phyloP scores from a whole-genome alignment of 768 basidiomycete genomes.

The Collybia mongolica region DNA sequence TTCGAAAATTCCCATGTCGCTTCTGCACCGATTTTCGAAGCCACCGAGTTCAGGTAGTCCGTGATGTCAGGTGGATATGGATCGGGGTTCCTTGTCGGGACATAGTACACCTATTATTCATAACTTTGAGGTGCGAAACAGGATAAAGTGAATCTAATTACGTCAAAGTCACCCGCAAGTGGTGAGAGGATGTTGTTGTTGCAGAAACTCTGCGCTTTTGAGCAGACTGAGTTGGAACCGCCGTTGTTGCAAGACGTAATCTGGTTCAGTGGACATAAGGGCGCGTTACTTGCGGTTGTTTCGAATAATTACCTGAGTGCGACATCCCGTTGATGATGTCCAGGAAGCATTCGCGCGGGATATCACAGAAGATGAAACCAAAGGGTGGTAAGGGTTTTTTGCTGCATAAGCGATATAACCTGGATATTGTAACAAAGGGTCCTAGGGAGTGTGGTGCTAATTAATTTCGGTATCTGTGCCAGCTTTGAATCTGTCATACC shows the following conservation, averaged over 20 bases:
- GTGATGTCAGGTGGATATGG: slow-evolving; percentile 49
- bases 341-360: slow-evolving; percentile 41
- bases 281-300: not conserved
- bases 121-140: not conserved
- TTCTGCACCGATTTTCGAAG: slow-evolving; percentile 43
- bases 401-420: slow-evolving; percentile 56
- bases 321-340: slow-evolving; percentile 44
- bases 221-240: slow-evolving; percentile 49
- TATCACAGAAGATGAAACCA: slow-evolving; percentile 44
- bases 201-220: slow-evolving; percentile 56
- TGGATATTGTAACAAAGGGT: slow-evolving; percentile 53
- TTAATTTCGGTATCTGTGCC: not conserved
- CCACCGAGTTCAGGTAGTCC: slow-evolving; percentile 26
- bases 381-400: slow-evolving; percentile 54
- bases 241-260: slow-evolving; percentile 51
- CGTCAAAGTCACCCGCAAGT: slow-evolving; percentile 55
- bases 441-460: slow-evolving; percentile 19
- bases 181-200: slow-evolving; percentile 54
- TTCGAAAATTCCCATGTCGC: slow-evolving; percentile 40
- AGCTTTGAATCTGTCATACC: slow-evolving; percentile 27
- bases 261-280: slow-evolving; percentile 22
- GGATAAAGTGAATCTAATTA: slow-evolving; percentile 16
- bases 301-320: slow-evolving; percentile 35
- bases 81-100: slow-evolving; percentile 42
- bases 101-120: slow-evolving; percentile 42